phyloP scores from a whole-genome alignment of 148 eudicot genomes.

The Polygonum maritimum region DNA sequence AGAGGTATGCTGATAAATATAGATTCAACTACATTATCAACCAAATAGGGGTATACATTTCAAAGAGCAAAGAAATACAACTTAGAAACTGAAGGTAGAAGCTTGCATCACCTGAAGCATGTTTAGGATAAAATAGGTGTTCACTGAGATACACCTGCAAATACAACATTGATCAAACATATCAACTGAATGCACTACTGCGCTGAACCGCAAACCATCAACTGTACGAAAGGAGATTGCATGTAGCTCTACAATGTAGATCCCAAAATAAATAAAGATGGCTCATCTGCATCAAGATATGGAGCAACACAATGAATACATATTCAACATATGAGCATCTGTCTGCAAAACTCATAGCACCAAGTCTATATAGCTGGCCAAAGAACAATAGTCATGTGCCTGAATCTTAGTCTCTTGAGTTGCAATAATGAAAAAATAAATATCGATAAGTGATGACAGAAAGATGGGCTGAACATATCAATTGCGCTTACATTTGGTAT shows the following conservation, averaged over 20 bases:
- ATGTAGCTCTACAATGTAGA: not conserved
- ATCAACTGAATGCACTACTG: not conserved
- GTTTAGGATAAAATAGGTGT: slow-evolving; percentile 69
- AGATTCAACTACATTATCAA: not conserved
- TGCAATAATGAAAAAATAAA: not conserved
- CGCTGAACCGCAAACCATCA: not conserved
- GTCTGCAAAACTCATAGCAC: not conserved
- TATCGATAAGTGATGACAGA: not conserved
- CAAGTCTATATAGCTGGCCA: not conserved
- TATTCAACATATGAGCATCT: not conserved
- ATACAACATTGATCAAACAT: not conserved
- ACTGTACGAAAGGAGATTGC: not conserved
- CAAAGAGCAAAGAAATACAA: not conserved
- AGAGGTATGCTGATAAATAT: not conserved
- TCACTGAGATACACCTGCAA: slow-evolving; percentile 84
- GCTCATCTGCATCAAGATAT: not conserved
- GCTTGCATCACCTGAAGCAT: slow-evolving; percentile 70
- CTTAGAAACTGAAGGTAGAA: slow-evolving; percentile 10
- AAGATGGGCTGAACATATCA: not conserved
- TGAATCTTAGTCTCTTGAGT: not conserved
- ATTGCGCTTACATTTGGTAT: too few relatives aligned
- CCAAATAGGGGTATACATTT: not conserved
- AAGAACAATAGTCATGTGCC: not conserved
- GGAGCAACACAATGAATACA: not conserved
- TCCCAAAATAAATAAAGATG: not conserved